phyloP scores from a whole-genome alignment of 306 rosid species.

The Acacia crassicarpa region DNA sequence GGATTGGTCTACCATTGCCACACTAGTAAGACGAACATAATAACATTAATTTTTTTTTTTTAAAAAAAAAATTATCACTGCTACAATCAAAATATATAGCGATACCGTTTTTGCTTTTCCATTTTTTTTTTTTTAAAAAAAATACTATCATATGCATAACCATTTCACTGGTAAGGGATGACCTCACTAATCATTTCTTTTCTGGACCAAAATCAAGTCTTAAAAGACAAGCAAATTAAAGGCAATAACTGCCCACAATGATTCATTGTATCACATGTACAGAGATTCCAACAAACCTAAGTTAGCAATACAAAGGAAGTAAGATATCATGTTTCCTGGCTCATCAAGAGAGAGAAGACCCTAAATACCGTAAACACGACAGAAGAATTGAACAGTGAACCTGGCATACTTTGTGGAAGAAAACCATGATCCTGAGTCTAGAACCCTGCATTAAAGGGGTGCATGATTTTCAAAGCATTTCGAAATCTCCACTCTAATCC shows the following conservation, averaged over 20 bases:
- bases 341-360: not conserved
- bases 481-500: conserved; percentile 35
- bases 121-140: not conserved
- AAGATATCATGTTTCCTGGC: conserved; percentile 14
- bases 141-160: not conserved
- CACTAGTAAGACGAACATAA: not conserved
- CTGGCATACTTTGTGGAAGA: conserved; percentile 4
- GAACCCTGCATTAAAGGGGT: conserved; percentile 13
- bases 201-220: not conserved
- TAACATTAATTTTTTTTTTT: not conserved
- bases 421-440: conserved; percentile 9
- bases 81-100: not conserved
- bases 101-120: not conserved
- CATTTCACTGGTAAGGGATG: not conserved
- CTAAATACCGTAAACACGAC: not conserved
- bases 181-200: not conserved
- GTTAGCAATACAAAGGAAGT: conserved; percentile 2
- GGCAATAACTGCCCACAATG: not conserved
- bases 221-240: conserved; percentile 4
- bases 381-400: not conserved
- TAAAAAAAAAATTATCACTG: no score
- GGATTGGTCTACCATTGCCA: not conserved
- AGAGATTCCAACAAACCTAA: conserved; percentile 2
- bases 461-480: not conserved
- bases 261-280: not conserved